Evolutionary conservation across 1,284 basidiomycete species (phyloP), one percentile per base, ranked within the genome.

Genomic region (Grifola frondosa): DNA sequence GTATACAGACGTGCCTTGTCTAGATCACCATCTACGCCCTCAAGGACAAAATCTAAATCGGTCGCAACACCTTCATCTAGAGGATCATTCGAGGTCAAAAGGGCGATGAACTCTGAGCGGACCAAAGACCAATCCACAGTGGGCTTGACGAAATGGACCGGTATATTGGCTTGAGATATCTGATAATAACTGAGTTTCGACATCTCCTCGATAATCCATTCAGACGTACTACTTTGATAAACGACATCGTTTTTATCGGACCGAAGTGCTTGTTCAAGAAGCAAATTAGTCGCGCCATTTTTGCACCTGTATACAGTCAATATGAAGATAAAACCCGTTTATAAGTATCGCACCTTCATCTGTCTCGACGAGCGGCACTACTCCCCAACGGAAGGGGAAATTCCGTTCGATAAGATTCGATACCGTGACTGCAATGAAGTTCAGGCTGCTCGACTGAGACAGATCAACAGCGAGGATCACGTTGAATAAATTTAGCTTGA

Each of bases 401-500:
- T 73, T 76, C 31, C 90, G 75, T 25, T 78, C 68, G 38, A 97
- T 81, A 60, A 93, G 81, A 37, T 73, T 77, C 15, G 75, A 73
- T 30, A 94, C 72, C 0, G 85, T 67, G 1, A 74, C 74, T 2
- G 74, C 70, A 33, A 96, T 68, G 53, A 88, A 81, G 15, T 79
- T 71, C 3, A 93, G 53, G 26, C 74, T 78, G 5, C 69, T 65
- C 0, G 74, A 68, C 31, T 78, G 75, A 1, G 89, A 82, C 2
- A 97, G 72, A 62, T 97, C 93, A 15, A 94, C 67, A 1, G 82
- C 77, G 7, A 94, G 69, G 32, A 97, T 70, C 46, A 88, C 68
- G 58, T 97, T 96, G 70, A 84, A 86, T 12, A 93, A 54, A 58
- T 97, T 97, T 30, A 77, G 71, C 48, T 74, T 77, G 60, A 89